phyloP scores from a whole-genome alignment of 352 stramenopile species.

The Thraustotheca clavata region DNA sequence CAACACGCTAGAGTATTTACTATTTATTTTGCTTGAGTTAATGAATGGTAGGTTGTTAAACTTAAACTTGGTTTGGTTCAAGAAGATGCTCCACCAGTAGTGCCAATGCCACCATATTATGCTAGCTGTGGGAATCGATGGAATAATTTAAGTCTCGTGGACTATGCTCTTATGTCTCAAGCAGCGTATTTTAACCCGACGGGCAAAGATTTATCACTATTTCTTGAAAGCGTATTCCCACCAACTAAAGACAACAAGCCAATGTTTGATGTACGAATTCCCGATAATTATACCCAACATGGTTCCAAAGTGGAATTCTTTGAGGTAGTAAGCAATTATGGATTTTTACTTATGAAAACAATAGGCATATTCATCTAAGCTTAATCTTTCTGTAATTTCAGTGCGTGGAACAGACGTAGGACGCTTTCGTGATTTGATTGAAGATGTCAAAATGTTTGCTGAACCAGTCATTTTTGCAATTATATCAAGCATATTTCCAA shows the following conservation, averaged over 20 bases:
- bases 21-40: neutral
- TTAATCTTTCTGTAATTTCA: slow-evolving; percentile 82
- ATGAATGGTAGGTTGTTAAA: slow-evolving; percentile 48
- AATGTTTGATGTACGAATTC: slow-evolving; percentile 43
- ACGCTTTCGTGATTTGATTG: slow-evolving; percentile 84
- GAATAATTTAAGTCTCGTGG: slow-evolving; percentile 64
- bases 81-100: slow-evolving; percentile 31
- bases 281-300: slow-evolving; percentile 67
- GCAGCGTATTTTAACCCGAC: slow-evolving; percentile 82
- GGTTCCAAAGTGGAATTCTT: slow-evolving; percentile 82
- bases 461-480: slow-evolving; percentile 86
- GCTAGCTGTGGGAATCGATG: slow-evolving; percentile 68
- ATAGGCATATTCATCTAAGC: slow-evolving; percentile 46
- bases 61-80: slow-evolving; percentile 63
- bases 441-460: slow-evolving; percentile 88
- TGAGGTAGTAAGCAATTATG: slow-evolving; percentile 27
- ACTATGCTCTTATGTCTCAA: slow-evolving; percentile 79
- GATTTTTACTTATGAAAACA: neutral
- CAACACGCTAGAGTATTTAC: slow-evolving; percentile 43
- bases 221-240: slow-evolving; percentile 61
- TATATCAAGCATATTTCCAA: slow-evolving; percentile 84
- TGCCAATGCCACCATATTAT: slow-evolving; percentile 45
- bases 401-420: slow-evolving; percentile 85
- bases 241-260: slow-evolving; percentile 28
- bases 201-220: slow-evolving; percentile 60